These are phyloP conservation scores for Hansenula lynferdii DNA, from an alignment of 1,139 yeast genomes.

Conservation along the genomic window DNA sequence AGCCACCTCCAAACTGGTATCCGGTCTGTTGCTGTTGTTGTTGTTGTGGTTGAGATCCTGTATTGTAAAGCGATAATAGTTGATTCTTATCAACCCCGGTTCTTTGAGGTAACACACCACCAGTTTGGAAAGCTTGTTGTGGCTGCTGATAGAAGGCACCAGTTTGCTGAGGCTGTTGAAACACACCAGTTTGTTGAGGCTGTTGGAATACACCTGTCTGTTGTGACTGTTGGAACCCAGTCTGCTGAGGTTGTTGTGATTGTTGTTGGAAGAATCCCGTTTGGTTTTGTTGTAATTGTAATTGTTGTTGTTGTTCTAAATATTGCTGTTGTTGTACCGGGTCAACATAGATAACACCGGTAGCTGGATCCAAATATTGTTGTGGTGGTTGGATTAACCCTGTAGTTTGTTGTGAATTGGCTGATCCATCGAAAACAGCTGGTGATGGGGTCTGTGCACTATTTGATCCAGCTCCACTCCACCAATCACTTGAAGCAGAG, in stretches of 20 bases:
- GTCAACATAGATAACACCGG: slow-evolving; percentile 58
- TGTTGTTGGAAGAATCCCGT: slow-evolving; percentile 2
- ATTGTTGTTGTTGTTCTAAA: slow-evolving; percentile 35
- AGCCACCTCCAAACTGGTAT: slow-evolving; percentile 8
- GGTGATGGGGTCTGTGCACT: slow-evolving; percentile 24
- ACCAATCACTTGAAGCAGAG: slow-evolving; percentile 28
- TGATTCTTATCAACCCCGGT: slow-evolving; percentile 21
- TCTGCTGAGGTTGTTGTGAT: slow-evolving; percentile 5
- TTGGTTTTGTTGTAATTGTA: slow-evolving; percentile 12
- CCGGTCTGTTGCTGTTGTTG: slow-evolving; percentile 19
- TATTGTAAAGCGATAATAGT: slow-evolving; percentile 21
- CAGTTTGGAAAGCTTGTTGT: slow-evolving; percentile 5
- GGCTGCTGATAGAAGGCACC: no score
- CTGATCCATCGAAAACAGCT: slow-evolving; percentile 15
- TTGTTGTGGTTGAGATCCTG: slow-evolving; percentile 11
- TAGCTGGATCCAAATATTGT: slow-evolving; percentile 58
- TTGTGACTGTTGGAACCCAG: slow-evolving; percentile 4
- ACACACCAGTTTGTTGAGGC: slow-evolving; percentile 20
- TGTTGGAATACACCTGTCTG: no score
- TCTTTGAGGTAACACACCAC: slow-evolving; percentile 8
- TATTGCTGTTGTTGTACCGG: slow-evolving; percentile 48
- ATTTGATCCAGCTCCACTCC: slow-evolving; percentile 23
- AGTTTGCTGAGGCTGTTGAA: no score
- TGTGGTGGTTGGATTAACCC: slow-evolving; percentile 29
- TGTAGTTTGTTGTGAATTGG: slow-evolving; percentile 17